phyloP scores from a whole-genome alignment of 768 basidiomycete species.

The Lentinula aciculospora region DNA sequence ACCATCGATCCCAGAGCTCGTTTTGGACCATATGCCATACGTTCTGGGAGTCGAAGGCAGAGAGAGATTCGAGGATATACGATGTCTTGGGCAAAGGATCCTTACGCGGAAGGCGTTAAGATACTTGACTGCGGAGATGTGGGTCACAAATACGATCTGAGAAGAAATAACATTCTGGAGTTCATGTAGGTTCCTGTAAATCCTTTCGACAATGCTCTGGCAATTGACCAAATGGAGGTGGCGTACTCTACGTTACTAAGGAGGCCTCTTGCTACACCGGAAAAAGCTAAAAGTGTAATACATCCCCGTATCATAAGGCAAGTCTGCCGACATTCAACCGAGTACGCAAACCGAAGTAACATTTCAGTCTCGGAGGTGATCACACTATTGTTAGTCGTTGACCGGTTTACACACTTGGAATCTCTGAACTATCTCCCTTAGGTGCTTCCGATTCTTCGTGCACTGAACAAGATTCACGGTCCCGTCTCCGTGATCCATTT shows the following conservation, averaged over 20 bases:
- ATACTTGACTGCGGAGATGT: constrained; percentile 87
- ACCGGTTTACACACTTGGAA: neutral
- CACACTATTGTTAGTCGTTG: constrained; percentile 67
- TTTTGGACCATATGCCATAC: constrained; percentile 83
- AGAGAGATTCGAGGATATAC: constrained; percentile 55
- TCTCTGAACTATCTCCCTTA: constrained; percentile 24
- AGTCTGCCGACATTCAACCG: neutral
- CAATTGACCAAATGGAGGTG: constrained; percentile 82
- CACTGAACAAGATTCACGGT: constrained; percentile 74
- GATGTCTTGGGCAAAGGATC: constrained; percentile 66
- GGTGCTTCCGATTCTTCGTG: constrained; percentile 79
- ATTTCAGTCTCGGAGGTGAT: constrained; percentile 70
- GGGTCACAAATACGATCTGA: neutral
- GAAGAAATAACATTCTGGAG: neutral
- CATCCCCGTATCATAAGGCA: constrained; percentile 74
- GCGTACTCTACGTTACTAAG: constrained; percentile 74
- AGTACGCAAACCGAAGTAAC: neutral
- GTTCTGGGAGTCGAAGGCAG: constrained; percentile 72
- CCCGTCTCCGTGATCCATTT: constrained; percentile 83
- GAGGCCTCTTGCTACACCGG: constrained; percentile 39
- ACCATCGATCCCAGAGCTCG: constrained; percentile 55
- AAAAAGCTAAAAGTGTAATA: neutral
- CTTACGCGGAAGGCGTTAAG: constrained; percentile 50
- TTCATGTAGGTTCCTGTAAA: constrained; percentile 58
- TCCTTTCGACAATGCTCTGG: constrained; percentile 79